Evolutionary conservation across 768 basidiomycete species (phyloP).

Genomic region (Tephrocybe sp.): DNA sequence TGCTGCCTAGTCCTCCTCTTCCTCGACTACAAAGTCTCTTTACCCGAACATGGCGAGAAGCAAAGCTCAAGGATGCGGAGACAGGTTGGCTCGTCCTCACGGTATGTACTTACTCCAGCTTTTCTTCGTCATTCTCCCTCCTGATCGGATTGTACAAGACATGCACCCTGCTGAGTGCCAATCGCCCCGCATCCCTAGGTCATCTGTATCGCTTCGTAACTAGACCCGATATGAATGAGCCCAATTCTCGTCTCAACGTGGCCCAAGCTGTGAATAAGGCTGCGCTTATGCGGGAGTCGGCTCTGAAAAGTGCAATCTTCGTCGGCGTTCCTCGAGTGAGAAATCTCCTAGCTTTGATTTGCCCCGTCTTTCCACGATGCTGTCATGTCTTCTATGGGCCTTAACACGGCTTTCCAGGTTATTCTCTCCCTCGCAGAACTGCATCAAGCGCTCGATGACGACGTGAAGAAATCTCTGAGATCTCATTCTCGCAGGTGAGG

Average conservation of each 20-base stretch:
- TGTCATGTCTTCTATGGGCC: constrained; percentile 10
- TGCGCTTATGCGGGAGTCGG: constrained; percentile 85
- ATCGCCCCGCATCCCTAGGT: constrained; percentile 75
- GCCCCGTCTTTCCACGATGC: constrained; percentile 1
- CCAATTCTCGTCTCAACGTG: constrained; percentile 39
- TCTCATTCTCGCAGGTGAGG: constrained; percentile 62
- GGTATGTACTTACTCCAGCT: constrained; percentile 33
- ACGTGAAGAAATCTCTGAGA: constrained; percentile 71
- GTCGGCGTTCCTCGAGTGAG: constrained; percentile 82
- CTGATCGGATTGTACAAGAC: constrained; percentile 49
- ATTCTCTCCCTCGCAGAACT: constrained; percentile 81
- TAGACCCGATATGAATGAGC: constrained; percentile 38
- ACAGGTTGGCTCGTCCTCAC: constrained; percentile 81
- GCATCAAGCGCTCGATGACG: constrained; percentile 74
- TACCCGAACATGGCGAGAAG: constrained; percentile 60
- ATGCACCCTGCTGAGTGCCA: constrained; percentile 78
- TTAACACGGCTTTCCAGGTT: constrained; percentile 45
- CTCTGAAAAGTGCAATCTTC: constrained; percentile 87
- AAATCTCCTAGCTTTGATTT: constrained; percentile 16
- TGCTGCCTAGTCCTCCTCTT: constrained; percentile 54
- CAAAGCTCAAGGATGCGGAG: constrained; percentile 59
- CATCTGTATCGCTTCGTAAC: constrained; percentile 81
- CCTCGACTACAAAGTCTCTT: constrained; percentile 55
- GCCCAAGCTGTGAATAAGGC: constrained; percentile 66
- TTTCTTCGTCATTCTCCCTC: constrained; percentile 7